Evolutionary conservation across 176 grass and related monocot species (phyloP).

Genomic region (Puccinellia tenuiflora): DNA sequence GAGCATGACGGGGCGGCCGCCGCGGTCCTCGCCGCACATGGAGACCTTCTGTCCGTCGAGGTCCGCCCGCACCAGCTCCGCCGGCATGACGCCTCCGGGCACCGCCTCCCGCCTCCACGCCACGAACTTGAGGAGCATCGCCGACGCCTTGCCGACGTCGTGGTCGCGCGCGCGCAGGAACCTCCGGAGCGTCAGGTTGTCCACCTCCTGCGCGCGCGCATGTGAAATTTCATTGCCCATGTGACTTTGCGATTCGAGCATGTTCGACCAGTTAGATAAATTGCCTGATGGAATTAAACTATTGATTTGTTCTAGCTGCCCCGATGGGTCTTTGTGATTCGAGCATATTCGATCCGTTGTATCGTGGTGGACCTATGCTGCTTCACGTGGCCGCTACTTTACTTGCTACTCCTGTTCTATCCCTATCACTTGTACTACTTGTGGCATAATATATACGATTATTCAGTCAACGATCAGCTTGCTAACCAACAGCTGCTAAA

Average conservation of each 20-base stretch:
- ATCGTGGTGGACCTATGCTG: too few relatives aligned
- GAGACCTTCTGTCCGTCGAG: conserved; percentile 38
- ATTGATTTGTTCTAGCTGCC: background rate
- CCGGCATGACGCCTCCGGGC: conserved; percentile 49
- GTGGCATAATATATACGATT: too few relatives aligned
- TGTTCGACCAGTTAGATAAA: too few relatives aligned
- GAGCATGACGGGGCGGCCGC: conserved; percentile 48
- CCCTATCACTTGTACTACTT: too few relatives aligned
- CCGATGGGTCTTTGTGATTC: background rate
- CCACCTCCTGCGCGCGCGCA: conserved; percentile 69
- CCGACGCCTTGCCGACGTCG: conserved; percentile 48
- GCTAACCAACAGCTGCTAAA: background rate
- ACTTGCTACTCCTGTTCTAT: too few relatives aligned
- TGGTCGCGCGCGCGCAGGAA: conserved; percentile 74
- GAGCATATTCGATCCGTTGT: background rate
- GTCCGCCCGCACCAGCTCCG: conserved; percentile 35
- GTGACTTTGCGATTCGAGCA: too few relatives aligned
- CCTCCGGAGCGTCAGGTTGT: conserved; percentile 69
- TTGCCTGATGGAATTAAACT: background rate
- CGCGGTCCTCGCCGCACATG: conserved; percentile 55
- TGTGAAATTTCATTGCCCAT: too few relatives aligned
- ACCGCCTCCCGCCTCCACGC: conserved; percentile 52
- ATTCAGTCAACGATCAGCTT: too few relatives aligned
- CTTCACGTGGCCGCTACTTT: too few relatives aligned
- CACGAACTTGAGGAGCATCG: conserved; percentile 60